Conservation (phyloP, 1,139 yeast genomes). For the Hansenula lynferdii region DNA sequence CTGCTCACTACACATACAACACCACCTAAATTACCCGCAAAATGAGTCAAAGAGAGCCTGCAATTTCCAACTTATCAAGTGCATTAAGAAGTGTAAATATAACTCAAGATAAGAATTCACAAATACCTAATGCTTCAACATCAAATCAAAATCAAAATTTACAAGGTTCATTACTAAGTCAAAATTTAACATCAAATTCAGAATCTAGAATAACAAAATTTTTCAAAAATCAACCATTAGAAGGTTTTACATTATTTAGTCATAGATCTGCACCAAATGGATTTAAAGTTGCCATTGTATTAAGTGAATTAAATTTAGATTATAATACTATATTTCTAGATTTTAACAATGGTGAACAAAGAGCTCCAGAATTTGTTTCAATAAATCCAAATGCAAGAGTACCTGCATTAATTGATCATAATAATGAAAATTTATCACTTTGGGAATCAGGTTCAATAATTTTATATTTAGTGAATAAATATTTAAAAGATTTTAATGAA, state of each 20-base stretch:
- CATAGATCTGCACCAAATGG: conserved; percentile 97
- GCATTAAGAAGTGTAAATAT: conserved; percentile 22
- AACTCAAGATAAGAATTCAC: conserved; percentile 7
- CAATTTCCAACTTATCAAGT: conserved; percentile 24
- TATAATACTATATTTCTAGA: conserved; percentile 85
- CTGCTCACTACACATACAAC: neutral
- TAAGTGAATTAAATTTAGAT: conserved; percentile 75
- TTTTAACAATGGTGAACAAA: conserved; percentile 83
- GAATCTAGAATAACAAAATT: conserved; percentile 62
- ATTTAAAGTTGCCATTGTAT: conserved; percentile 88
- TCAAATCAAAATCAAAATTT: conserved; percentile 4
- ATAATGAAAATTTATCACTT: conserved; percentile 68
- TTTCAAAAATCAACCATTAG: conserved; percentile 72
- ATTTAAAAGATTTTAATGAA: conserved; percentile 62
- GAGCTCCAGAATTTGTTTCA: conserved; percentile 89
- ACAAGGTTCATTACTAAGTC: conserved; percentile 6
- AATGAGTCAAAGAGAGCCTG: conserved; percentile 11
- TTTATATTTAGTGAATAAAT: conserved; percentile 67
- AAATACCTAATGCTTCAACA: conserved; percentile 2
- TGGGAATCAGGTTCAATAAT: conserved; percentile 97
- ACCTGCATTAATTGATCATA: conserved; percentile 90
- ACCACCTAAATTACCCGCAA: neutral
- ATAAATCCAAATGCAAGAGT: conserved; percentile 94
- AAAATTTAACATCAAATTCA: conserved; percentile 25
- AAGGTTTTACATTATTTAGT: conserved; percentile 83